Evolutionary conservation across 345 rosid species (phyloP).

Genomic region (Xanthoceras sorbifolium): DNA sequence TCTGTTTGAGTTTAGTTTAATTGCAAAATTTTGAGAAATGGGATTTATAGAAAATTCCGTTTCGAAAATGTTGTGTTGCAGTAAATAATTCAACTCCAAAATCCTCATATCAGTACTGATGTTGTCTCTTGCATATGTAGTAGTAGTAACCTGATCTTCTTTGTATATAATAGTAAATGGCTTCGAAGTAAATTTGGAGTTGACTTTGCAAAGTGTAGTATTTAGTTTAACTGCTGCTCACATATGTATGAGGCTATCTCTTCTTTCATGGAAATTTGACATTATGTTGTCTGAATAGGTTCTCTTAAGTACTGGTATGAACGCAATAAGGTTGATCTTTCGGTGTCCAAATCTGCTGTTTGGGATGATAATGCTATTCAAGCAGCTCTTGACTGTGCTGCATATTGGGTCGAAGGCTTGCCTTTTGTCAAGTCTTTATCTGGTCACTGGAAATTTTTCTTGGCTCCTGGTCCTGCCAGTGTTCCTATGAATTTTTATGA

Average conservation of each 20-base stretch:
- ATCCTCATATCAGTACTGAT: too few relatives aligned
- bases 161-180: too few relatives aligned
- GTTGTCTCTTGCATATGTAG: too few relatives aligned
- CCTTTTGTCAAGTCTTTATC: conserved; percentile 84
- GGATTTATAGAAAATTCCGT: too few relatives aligned
- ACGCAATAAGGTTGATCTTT: conserved; percentile 72
- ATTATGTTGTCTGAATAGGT: conserved; percentile 40
- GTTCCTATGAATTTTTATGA: conserved; percentile 67
- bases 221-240: neutral
- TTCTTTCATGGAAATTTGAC: neutral
- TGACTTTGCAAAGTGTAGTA: neutral
- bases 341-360: conserved; percentile 64
- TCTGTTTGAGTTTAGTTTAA: neutral
- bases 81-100: too few relatives aligned
- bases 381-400: conserved; percentile 71
- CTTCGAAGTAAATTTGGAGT: neutral
- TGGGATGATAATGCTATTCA: conserved; percentile 91
- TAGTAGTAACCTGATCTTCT: too few relatives aligned
- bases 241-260: neutral
- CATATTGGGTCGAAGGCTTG: conserved; percentile 78
- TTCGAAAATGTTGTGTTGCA: too few relatives aligned
- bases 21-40: too few relatives aligned
- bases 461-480: conserved; percentile 64
- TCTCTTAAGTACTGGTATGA: conserved; percentile 83
- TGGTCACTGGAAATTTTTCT: conserved; percentile 85